A percentile compares a stretch with the other conserved stretches of the same genome.
These are phyloP conservation scores for Fomitopsis betulina DNA, from an alignment of 1,284 basidiomycete species.

Conservation along the genomic window DNA sequence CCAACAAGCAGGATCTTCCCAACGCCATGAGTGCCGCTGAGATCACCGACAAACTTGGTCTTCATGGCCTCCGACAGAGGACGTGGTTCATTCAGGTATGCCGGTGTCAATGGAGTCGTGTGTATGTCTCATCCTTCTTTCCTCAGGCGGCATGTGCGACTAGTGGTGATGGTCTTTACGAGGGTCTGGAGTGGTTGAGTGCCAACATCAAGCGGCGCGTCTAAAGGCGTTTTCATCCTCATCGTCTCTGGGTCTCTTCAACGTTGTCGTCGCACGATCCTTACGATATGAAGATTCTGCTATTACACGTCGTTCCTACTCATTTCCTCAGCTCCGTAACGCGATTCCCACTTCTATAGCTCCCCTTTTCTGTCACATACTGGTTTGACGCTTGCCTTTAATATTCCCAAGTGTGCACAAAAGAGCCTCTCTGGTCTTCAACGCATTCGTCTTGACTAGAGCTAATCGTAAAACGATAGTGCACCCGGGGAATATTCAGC, in stretches of 20 bases:
- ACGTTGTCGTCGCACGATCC: constrained; percentile 36
- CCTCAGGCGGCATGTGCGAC: constrained; percentile 93
- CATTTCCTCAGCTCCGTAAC: constrained; percentile 19
- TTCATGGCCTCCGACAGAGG: constrained; percentile 95
- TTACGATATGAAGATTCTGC: constrained; percentile 28
- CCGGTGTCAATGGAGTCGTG: constrained; percentile 12
- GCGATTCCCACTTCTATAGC: constrained; percentile 15
- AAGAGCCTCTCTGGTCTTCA: constrained; percentile 13
- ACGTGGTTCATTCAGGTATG: constrained; percentile 98
- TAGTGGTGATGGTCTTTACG: constrained; percentile 98
- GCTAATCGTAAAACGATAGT: background rate
- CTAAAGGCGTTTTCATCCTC: constrained; percentile 36
- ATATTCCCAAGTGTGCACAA: constrained; percentile 15
- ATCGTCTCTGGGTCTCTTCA: constrained; percentile 24
- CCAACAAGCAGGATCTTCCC: constrained; percentile 99
- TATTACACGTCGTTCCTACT: constrained; percentile 20
- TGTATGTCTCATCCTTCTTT: constrained; percentile 11
- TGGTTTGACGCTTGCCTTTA: constrained; percentile 18
- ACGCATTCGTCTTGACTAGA: background rate
- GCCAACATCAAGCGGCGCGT: constrained; percentile 84
- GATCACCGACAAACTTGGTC: constrained; percentile 99
- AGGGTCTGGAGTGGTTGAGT: constrained; percentile 96
- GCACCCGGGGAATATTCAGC: constrained; percentile 4
- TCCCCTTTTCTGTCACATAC: constrained; percentile 22
- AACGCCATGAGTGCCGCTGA: constrained; percentile 99